These are phyloP conservation scores for Zalaria obscura DNA, from an alignment of 2,329 filamentous ascomycete genomes.

Conservation along the genomic window DNA sequence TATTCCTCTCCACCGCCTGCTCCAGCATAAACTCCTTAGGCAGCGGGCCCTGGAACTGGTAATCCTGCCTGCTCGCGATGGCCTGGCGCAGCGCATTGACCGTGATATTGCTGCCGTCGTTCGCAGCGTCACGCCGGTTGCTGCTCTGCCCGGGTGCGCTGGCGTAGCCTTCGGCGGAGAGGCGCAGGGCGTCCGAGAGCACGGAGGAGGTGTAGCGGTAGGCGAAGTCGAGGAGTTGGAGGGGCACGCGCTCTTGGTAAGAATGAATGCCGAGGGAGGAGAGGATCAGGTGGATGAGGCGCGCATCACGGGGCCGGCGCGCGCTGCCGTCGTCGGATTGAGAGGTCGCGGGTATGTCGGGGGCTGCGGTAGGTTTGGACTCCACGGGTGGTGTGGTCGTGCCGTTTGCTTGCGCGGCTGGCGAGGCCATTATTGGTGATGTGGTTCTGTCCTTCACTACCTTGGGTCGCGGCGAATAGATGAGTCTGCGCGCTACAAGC, in stretches of 20 bases:
- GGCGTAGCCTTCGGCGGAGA: slow-evolving; percentile 54
- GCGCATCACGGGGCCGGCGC: slow-evolving; percentile 59
- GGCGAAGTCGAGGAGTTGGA: slow-evolving; percentile 73
- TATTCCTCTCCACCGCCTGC: slow-evolving; percentile 58
- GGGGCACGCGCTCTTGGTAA: slow-evolving; percentile 70
- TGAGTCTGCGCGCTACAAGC: no score
- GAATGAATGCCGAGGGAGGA: slow-evolving; percentile 64
- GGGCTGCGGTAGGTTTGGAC: slow-evolving; percentile 7
- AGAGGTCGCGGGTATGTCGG: slow-evolving; percentile 17
- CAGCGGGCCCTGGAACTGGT: slow-evolving; percentile 51
- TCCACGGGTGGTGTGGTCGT: slow-evolving; percentile 3
- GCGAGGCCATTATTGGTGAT: slow-evolving; percentile 3
- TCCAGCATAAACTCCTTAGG: slow-evolving; percentile 67
- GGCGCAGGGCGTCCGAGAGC: slow-evolving; percentile 56
- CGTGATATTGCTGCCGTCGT: slow-evolving; percentile 40
- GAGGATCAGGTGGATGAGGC: slow-evolving; percentile 67
- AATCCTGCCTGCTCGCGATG: slow-evolving; percentile 52
- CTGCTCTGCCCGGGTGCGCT: slow-evolving; percentile 7
- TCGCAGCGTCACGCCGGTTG: slow-evolving; percentile 11
- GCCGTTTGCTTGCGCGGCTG: slow-evolving; percentile 2
- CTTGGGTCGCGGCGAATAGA: no score
- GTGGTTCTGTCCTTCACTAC: not conserved
- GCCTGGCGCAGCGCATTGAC: slow-evolving; percentile 59
- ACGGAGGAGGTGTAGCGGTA: slow-evolving; percentile 67
- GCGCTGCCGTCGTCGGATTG: slow-evolving; percentile 19